Conservation (phyloP, 768 basidiomycete genomes). For the Kwoniella dejecticola region DNA sequence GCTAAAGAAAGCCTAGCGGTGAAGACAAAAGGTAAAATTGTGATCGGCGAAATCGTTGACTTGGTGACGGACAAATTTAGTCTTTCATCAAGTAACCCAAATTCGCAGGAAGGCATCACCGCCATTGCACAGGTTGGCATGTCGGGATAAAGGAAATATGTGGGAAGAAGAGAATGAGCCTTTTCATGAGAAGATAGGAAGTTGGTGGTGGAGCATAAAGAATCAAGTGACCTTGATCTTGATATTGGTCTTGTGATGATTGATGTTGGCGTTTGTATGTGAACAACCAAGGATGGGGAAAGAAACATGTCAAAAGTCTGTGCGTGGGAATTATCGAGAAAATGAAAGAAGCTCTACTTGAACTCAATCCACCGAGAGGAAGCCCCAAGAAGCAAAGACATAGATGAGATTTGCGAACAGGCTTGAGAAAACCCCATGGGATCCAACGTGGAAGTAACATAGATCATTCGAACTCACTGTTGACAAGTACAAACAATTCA, state of each 20-base stretch:
- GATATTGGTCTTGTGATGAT: slow-evolving; percentile 51
- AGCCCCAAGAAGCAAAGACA: not conserved
- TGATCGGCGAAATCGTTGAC: slow-evolving; percentile 8
- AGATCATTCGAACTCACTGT: not conserved
- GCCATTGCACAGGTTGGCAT: no score
- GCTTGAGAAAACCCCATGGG: not conserved
- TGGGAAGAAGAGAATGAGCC: no score
- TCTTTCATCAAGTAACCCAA: not conserved
- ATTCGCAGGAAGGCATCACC: no score
- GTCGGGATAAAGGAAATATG: no score
- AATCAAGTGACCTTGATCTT: no score
- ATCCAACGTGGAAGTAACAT: not conserved
- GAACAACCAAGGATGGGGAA: slow-evolving; percentile 37
- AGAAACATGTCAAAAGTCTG: slow-evolving; percentile 28
- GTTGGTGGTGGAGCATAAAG: not conserved
- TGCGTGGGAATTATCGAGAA: slow-evolving; percentile 49
- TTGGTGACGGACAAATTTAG: not conserved
- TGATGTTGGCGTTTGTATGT: slow-evolving; percentile 2
- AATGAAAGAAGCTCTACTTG: slow-evolving; percentile 27
- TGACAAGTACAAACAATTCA: not conserved
- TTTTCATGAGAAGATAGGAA: no score
- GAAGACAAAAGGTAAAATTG: not conserved
- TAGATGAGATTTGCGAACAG: not conserved
- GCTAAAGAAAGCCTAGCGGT: not conserved
- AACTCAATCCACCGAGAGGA: not conserved